Conservation (phyloP, 306 rosid species). For the Vachellia pachyceras region DNA sequence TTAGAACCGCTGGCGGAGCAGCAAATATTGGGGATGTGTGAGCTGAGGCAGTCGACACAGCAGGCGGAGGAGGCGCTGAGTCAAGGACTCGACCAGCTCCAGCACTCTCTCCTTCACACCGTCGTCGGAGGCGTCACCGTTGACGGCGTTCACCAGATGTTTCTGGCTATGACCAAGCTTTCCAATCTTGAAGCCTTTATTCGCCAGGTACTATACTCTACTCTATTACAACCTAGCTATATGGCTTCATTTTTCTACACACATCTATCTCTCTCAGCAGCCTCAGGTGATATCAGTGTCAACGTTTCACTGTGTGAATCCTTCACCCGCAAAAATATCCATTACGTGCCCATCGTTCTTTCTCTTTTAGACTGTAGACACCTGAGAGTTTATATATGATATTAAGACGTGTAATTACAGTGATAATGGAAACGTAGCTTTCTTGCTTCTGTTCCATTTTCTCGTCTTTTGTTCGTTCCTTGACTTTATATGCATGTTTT, state of each 20-base stretch:
- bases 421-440: conserved; percentile 10
- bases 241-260: background rate
- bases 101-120: conserved; percentile 78
- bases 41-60: conserved; percentile 68
- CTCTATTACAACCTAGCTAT: background rate
- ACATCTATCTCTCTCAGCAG: too few relatives aligned
- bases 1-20: conserved; percentile 87
- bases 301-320: too few relatives aligned
- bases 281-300: background rate
- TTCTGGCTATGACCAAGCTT: conserved; percentile 71
- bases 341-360: background rate
- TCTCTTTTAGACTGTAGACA: background rate
- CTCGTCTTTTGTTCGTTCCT: conserved; percentile 13
- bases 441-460: conserved; percentile 13
- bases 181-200: conserved; percentile 86
- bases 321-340: background rate
- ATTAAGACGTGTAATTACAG: too few relatives aligned
- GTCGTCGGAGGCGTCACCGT: conserved; percentile 61
- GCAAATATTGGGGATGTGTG: conserved; percentile 78
- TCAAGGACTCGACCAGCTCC: conserved; percentile 90
- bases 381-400: too few relatives aligned
- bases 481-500: conserved; percentile 36
- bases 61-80: conserved; percentile 90
- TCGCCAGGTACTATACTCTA: conserved; percentile 69
- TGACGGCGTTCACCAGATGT: conserved; percentile 89